phyloP scores from a whole-genome alignment of 1,284 basidiomycete species.

The Fistulina hepatica region DNA sequence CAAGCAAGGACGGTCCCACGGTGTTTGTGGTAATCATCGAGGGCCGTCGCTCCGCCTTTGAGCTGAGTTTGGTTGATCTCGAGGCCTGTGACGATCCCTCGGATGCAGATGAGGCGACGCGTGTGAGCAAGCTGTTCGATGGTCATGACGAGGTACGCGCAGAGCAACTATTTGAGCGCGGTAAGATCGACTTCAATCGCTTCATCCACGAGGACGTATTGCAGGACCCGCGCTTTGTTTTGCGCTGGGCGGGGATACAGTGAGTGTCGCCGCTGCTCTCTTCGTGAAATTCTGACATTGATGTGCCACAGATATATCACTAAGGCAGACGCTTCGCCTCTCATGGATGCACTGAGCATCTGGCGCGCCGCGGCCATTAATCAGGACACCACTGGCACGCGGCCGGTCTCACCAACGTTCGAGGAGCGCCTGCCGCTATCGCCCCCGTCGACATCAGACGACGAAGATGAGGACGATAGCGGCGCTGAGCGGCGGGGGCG shows the following conservation, averaged over 20 bases:
- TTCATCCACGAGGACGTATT: constrained; percentile 51
- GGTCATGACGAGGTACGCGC: constrained; percentile 39
- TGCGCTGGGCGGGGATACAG: constrained; percentile 55
- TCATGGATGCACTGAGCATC: constrained; percentile 52
- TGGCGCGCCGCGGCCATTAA: constrained; percentile 46
- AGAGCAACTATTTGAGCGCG: constrained; percentile 40
- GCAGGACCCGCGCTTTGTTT: constrained; percentile 46
- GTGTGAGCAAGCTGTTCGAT: constrained; percentile 23
- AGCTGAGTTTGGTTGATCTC: constrained; percentile 46
- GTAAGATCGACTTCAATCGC: constrained; percentile 41
- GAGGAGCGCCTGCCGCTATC: too few relatives aligned
- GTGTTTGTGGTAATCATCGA: constrained; percentile 49
- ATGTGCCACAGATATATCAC: constrained; percentile 44
- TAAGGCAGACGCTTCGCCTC: constrained; percentile 46
- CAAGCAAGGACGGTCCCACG: constrained; percentile 39
- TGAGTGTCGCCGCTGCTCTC: constrained; percentile 23
- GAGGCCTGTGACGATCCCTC: constrained; percentile 14
- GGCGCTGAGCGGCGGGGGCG: constrained; percentile 7
- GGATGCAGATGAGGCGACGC: constrained; percentile 16
- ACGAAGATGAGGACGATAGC: constrained; percentile 10
- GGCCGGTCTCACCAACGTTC: constrained; percentile 23
- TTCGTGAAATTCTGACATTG: constrained; percentile 1
- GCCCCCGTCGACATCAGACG: too few relatives aligned
- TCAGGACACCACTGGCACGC: constrained; percentile 20
- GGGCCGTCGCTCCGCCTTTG: constrained; percentile 42